A percentile compares a stretch with the other conserved stretches of the same genome.
phyloP scores from a whole-genome alignment of 164 flowering plant species.

The Chimonanthus salicifolius region DNA sequence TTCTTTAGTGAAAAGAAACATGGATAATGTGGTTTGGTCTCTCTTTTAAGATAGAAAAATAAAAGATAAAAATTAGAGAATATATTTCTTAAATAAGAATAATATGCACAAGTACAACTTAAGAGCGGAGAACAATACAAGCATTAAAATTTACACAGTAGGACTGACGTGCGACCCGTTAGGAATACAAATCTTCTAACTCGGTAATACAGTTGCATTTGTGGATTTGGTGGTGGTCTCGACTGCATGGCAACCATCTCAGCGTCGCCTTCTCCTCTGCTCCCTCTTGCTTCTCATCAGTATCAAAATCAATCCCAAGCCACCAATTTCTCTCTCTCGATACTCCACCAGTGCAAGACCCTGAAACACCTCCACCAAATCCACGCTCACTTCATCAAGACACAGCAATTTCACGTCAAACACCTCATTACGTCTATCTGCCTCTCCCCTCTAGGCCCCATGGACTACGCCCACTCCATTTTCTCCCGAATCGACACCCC shows the following conservation, averaged over 20 bases:
- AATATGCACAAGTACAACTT: too few relatives aligned
- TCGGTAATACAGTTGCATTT: too few relatives aligned
- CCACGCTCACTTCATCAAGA: slow-evolving; percentile 45
- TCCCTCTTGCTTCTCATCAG: not conserved
- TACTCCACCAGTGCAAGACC: slow-evolving; percentile 31
- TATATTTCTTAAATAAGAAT: too few relatives aligned
- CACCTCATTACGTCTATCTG: not conserved
- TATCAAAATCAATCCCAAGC: not conserved
- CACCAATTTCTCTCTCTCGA: slow-evolving; percentile 4
- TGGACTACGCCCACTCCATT: slow-evolving; percentile 18
- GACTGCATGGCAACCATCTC: not conserved
- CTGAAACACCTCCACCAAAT: slow-evolving; percentile 45
- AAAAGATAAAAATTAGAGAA: too few relatives aligned
- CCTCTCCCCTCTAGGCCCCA: not conserved
- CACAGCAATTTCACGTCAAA: not conserved
- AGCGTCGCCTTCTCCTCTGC: not conserved
- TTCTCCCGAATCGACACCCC: slow-evolving; percentile 20
- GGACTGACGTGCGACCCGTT: too few relatives aligned
- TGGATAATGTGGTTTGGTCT: too few relatives aligned
- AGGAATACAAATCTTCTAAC: too few relatives aligned
- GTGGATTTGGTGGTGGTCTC: too few relatives aligned
- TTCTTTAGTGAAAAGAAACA: too few relatives aligned
- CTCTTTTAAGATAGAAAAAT: too few relatives aligned
- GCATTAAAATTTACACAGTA: too few relatives aligned
- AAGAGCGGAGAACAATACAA: too few relatives aligned